Evolutionary conservation across 1,284 basidiomycete genomes (phyloP), one percentile per base, ranked within the genome.

Genomic region (Thelephora terrestris): DNA sequence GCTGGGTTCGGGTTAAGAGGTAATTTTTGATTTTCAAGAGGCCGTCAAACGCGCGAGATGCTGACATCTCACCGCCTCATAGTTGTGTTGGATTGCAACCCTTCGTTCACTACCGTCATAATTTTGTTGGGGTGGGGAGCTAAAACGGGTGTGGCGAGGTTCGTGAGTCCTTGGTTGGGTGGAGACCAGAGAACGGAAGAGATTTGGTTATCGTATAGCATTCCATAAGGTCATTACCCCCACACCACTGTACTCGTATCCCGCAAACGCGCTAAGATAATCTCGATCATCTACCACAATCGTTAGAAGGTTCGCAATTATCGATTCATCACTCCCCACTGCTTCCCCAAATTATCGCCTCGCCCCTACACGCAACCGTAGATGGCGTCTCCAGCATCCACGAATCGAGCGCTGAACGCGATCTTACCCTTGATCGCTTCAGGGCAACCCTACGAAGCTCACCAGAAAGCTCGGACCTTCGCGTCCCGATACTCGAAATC

Each of bases 381-480:
- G 12, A 32, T 32, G 29, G 29, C 29, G 9, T 32, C 29, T 12
- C 14, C 60, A 16, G 56, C 59, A 3, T 77, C 82, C 16, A 76
- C 78, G 36, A 66, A 76, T 36, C 74, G 76, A 50, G 87, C 86
- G 43, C 69, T 90, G 17, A 78, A 78, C 54, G 85, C 84, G 4
- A 89, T 90, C 52, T 66, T 90, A 29, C 86, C 86, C 18, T 75
- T 85, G 44, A 82, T 91, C 48, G 64, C 75, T 12, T 70, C 72
- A 17, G 77, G 83, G 14, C 73, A 84, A 52, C 77, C 86, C 3
- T 95, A 96, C 66, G 88, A 90, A 57, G 92, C 91, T 0, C 93
- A 96, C 58, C 92, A 96, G 64, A 95, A 95, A 68, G 88, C 91
- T 23, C 81, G 93, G 27, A 96, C 93, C 23, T 94, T 93, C 54